These are phyloP conservation scores for Phaeotremella fagi DNA, from an alignment of 768 basidiomycete species.

Conservation along the genomic window DNA sequence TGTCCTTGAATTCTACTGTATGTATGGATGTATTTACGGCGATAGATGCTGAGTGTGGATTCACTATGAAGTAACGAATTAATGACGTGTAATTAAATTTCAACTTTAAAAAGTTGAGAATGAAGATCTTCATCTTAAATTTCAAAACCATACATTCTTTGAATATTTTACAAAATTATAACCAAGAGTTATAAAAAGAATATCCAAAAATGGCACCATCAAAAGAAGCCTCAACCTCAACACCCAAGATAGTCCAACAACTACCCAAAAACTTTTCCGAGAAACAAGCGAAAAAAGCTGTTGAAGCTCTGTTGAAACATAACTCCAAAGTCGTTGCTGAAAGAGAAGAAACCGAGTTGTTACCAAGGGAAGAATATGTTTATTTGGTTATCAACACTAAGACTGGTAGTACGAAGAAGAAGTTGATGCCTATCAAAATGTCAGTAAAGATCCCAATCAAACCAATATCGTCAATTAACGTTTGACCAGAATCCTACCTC, in stretches of 20 bases:
- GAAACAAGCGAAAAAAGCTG: constrained; percentile 69
- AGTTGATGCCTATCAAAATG: constrained; percentile 79
- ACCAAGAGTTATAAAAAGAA: no score
- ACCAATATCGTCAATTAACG: neutral
- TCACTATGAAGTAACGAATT: no score
- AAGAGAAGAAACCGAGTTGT: constrained; percentile 62
- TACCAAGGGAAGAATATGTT: constrained; percentile 72
- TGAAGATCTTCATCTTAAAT: no score
- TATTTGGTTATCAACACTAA: constrained; percentile 89
- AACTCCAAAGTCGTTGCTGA: constrained; percentile 61
- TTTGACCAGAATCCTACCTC: constrained; percentile 53
- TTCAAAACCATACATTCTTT: no score
- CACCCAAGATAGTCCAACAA: no score
- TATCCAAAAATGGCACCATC: neutral
- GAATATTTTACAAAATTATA: no score
- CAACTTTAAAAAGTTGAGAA: no score
- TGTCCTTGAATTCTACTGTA: no score
- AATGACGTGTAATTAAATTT: no score
- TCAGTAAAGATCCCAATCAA: constrained; percentile 53
- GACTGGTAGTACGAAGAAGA: constrained; percentile 67
- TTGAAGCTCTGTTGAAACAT: constrained; percentile 71
- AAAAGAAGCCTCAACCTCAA: neutral
- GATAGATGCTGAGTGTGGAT: no score
- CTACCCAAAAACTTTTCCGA: constrained; percentile 53
- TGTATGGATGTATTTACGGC: no score